Conservation (phyloP, 108 stramenopile genomes). For the Discostella stelligeroides region DNA sequence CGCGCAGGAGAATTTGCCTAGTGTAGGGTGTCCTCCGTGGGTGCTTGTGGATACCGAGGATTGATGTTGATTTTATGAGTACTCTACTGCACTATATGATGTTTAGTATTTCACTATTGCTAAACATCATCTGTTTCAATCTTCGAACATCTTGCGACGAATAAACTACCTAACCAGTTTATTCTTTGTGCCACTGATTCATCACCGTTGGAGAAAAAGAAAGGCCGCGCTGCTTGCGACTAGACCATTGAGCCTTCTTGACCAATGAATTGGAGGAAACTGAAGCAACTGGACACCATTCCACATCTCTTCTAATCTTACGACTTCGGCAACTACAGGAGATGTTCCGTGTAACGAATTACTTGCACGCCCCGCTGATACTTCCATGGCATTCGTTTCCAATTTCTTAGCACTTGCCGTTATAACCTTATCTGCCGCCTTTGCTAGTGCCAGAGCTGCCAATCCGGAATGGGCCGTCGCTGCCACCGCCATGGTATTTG, state of each 20-base stretch:
- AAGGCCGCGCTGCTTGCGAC: slow-evolving; percentile 12
- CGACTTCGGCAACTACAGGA: slow-evolving; percentile 36
- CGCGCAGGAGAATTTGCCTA: slow-evolving; percentile 87
- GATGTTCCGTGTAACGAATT: neutral
- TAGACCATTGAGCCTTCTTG: slow-evolving; percentile 33
- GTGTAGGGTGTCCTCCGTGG: slow-evolving; percentile 87
- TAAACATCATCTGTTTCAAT: neutral
- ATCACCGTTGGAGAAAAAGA: neutral
- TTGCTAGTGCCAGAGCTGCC: neutral
- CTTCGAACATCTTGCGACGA: no score
- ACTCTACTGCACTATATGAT: neutral
- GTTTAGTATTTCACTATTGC: neutral
- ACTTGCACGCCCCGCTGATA: neutral
- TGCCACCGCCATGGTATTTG: slow-evolving; percentile 3
- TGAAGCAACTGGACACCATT: slow-evolving; percentile 34
- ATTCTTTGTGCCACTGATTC: no score
- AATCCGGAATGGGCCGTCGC: slow-evolving; percentile 1
- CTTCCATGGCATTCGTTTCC: neutral
- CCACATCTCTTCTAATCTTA: slow-evolving; percentile 43
- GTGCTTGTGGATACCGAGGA: slow-evolving; percentile 72
- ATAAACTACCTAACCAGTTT: no score
- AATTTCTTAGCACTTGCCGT: neutral
- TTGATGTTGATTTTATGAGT: slow-evolving; percentile 4
- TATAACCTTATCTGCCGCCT: slow-evolving; percentile 1
- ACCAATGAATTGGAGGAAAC: slow-evolving; percentile 25